Evolutionary conservation across 306 rosid genomes (phyloP), one percentile per base, ranked within the genome.

Genomic region (Cucurbita argyrosperma): DNA sequence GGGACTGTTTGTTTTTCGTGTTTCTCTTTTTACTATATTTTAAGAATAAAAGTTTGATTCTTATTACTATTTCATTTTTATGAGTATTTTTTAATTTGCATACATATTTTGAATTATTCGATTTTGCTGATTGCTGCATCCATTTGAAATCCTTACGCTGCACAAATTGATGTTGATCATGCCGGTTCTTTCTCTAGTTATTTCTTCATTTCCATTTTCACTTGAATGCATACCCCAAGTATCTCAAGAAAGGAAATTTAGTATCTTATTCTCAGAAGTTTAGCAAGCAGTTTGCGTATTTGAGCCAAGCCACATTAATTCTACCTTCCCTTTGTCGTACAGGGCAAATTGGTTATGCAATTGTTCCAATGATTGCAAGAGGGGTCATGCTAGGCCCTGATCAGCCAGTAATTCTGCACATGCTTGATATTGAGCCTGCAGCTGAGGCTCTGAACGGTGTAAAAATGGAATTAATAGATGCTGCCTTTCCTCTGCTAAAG

Each of bases 311-410:
- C 63, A 30, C 63, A 30, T 18, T 30, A 59, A 59, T 59, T 30
- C 8, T 12, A 1, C 23, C 4, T n/a, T 21, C 38, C 50, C 52
- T 66, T 66, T 3, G 6, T 23, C 2, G 56, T 12, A 46, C 80
- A 94, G 97, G 99, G 9, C 99, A 94, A 91, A 94, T 91, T 38
- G 99, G 97, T 19, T 94, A 94, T 85, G 97, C 96, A 18, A 97
- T 94, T 76, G 97, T 89, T 15, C 99, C 99, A 6, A 94, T 94
- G 99, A 85, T 94, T 83, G 97, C 97, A 23, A 88, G 99, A 79
- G 99, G 99, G 82, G 87, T 91, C 80, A 91, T 94, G 96, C 71
- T 94, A 49, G 99, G 99, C 37, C 55, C 86, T 23, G 96, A 91
- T 84, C 99, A 91, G 86, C 99, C 99, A 8, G 97, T 94, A 39